Conservation (phyloP, 2,329 filamentous ascomycete species). For the Monosporascus sp. region DNA sequence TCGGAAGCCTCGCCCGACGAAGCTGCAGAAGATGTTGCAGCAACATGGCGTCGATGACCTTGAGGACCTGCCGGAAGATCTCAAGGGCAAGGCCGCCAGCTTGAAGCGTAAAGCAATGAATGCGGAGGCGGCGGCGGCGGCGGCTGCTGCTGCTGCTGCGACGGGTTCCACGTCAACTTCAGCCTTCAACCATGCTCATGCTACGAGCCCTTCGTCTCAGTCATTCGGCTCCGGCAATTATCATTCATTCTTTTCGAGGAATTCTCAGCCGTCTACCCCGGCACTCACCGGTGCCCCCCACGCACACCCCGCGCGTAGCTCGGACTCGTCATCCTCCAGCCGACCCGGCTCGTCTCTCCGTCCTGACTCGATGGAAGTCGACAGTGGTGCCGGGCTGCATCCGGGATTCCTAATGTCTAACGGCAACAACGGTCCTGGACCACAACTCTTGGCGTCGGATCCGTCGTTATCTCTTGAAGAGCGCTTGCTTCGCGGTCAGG, state of each 20-base stretch:
- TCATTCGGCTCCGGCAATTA: conserved; percentile 26
- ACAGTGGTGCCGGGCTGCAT: conserved; percentile 30
- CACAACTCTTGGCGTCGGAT: conserved; percentile 35
- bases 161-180: conserved; percentile 8
- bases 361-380: conserved; percentile 35
- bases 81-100: conserved; percentile 71
- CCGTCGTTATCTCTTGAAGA: conserved; percentile 43
- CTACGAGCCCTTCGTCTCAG: conserved; percentile 29
- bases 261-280: conserved; percentile 32
- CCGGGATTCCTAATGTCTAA: conserved; percentile 36
- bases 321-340: conserved; percentile 29
- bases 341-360: conserved; percentile 25
- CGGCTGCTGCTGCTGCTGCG: conserved; percentile 19
- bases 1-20: conserved; percentile 90
- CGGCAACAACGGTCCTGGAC: conserved; percentile 30
- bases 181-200: conserved; percentile 17
- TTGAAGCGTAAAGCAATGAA: conserved; percentile 66
- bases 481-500: conserved; percentile 41
- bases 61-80: conserved; percentile 79
- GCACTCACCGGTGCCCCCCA: conserved; percentile 28
- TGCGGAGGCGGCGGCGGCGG: conserved; percentile 45
- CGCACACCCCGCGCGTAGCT: conserved; percentile 26
- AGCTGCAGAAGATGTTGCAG: conserved; percentile 89
- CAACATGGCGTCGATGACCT: conserved; percentile 85
- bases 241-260: conserved; percentile 27